Evolutionary conservation across 2,329 filamentous ascomycete species (phyloP), one percentile per base, ranked within the genome.

Genomic region (Coniella lustricola): DNA sequence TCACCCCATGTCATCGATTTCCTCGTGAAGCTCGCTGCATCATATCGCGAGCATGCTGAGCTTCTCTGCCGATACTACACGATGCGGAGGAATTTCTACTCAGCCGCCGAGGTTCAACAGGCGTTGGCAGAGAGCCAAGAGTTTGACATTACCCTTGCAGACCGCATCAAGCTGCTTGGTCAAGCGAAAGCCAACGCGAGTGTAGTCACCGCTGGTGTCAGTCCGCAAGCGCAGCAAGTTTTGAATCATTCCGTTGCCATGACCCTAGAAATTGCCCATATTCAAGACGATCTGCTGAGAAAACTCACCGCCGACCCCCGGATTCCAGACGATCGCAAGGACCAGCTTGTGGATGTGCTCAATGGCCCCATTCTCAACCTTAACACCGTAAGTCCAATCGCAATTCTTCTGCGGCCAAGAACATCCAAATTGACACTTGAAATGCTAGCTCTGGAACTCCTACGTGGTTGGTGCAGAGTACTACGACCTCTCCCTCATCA

Each of bases 61-160:
- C 76, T 98, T 17, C 77, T 98, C 4, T 98, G 91, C 80, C 82
- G 84, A 49, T 98, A 95, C 69, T 93, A 93, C 64, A 87, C 87
- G 4, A 88, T 91, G 64, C 83, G 88, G 35, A 81, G 84, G 56
- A 79, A 85, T 50, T 97, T 87, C 67, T 88, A 90, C 54, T 82
- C 93, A 48, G 93, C 93, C 10, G 93, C 93, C 3, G 77, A 84
- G 52, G 91, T 96, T 3, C 91, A 98, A 63, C 77, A 84, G 50
- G 75, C 86, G 45, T 79, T 98, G 29, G 90, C 90, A 0, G 82
- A 87, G 62, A 93, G 88, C n/a, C 31, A 44, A 21, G 77, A 82
- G 21, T 93, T 97, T 56, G 62, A 73, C 3, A 76, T 98, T 31
- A 72, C 79, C n/a, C 79, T 98, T 56, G 87, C 90, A 61, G 83